Evolutionary conservation across 2,329 filamentous ascomycete species (phyloP).

Genomic region (Aspergillaceae sp.): DNA sequence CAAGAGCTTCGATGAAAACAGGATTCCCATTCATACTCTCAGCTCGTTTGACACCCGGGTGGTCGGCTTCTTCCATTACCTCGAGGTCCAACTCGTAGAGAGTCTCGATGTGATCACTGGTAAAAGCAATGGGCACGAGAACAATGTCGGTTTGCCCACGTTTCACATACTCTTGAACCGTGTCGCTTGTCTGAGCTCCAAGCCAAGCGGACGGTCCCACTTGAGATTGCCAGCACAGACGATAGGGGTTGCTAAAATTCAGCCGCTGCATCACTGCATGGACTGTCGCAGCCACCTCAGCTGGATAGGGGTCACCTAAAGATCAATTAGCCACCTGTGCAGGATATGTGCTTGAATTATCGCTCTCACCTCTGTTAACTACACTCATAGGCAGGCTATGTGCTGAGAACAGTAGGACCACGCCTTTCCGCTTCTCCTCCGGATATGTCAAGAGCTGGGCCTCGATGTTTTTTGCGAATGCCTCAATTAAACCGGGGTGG

Average conservation of each 20-base stretch:
- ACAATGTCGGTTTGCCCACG: slow-evolving; percentile 88
- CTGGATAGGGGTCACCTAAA: slow-evolving; percentile 81
- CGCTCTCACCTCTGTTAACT: slow-evolving; percentile 69
- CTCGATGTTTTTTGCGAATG: slow-evolving; percentile 88
- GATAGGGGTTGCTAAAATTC: slow-evolving; percentile 80
- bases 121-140: slow-evolving; percentile 92
- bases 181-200: slow-evolving; percentile 82
- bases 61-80: slow-evolving; percentile 75
- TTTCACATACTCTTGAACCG: slow-evolving; percentile 79
- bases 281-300: slow-evolving; percentile 91
- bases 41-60: slow-evolving; percentile 73
- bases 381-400: slow-evolving; percentile 96
- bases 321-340: not conserved
- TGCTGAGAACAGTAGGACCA: slow-evolving; percentile 85
- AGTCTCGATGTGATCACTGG: slow-evolving; percentile 98
- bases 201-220: slow-evolving; percentile 94
- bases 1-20: slow-evolving; percentile 82
- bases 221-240: slow-evolving; percentile 95
- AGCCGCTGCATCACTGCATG: slow-evolving; percentile 93
- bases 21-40: slow-evolving; percentile 88
- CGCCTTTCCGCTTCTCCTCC: slow-evolving; percentile 65
- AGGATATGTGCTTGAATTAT: not conserved
- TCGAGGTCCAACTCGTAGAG: slow-evolving; percentile 89
- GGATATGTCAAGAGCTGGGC: slow-evolving; percentile 76
- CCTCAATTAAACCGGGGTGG: slow-evolving; percentile 82